Base-by-base conservation (phyloP, 2,329 filamentous ascomycete genomes). In the Colletotrichum sp. region DNA sequence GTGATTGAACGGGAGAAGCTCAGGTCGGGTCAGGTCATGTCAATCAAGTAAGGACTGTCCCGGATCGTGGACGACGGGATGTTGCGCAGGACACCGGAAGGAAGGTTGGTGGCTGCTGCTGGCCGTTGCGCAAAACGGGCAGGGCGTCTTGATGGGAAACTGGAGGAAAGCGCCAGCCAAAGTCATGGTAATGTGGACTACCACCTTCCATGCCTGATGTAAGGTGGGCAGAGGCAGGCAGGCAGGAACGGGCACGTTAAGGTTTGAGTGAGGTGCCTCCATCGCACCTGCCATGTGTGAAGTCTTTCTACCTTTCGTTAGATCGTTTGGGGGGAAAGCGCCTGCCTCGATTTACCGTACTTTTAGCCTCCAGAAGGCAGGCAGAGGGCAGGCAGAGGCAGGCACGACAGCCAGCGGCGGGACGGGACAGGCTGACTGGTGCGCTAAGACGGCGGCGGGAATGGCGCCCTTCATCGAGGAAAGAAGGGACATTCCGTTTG, bases 191-290 rank as follows among this genome's bases (percentile, higher is more conserved):
- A 21, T 21, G 58, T 34, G 24, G 66, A 73, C 71, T 64, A 64
- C 58, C 24, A 70, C 66, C 71, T 64, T 73, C 58, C 65, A 64
- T 63, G 66, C 66, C 59, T 12, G 66, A 34, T 7, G 71, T 5
- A n/a, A 28, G 28, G 26, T 28, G 28, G 26, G 26, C 28, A 30
- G 28, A 52, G 48, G 10, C 21, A 18, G 36, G 38, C 18, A n/a
- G 38, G 38, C 7, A 69, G 34, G 65, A 28, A 24, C 43, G 26
- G 21, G 36, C 34, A 38, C 13, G 62, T 69, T 74, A 74, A 64
- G 69, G 68, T 71, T 74, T 75, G 55, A 61, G 63, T n/a, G 72
- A 55, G n/a, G 63, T 62, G 63, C 62, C 63, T 52, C 32, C 69
- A 63, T 56, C 21, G 43, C 43, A 43, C 32, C 34, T 72, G 69